Conservation (phyloP, 345 rosid species). For the Eucalyptus paniculata region DNA sequence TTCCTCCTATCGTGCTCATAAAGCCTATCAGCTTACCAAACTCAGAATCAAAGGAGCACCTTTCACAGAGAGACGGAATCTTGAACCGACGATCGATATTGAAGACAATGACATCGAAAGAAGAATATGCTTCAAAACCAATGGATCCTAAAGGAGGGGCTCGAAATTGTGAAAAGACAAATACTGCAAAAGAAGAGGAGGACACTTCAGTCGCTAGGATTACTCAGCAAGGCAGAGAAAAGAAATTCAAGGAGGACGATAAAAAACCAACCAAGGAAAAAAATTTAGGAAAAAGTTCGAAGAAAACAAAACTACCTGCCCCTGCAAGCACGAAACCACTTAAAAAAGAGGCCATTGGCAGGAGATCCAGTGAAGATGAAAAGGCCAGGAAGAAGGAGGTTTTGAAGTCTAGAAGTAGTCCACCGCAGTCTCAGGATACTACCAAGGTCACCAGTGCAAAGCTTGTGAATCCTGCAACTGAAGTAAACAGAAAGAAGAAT, state of each 20-base stretch:
- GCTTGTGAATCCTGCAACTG: conserved; percentile 19
- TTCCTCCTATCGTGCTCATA: not conserved
- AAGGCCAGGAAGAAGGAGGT: conserved; percentile 14
- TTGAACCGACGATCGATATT: conserved; percentile 1
- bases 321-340: conserved; percentile 3
- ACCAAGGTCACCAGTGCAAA: conserved; percentile 9
- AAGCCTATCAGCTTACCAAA: not conserved
- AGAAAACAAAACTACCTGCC: conserved; percentile 12
- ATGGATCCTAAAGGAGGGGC: conserved; percentile 9
- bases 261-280: conserved; percentile 17
- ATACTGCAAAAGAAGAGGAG: conserved; percentile 5
- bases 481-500: conserved; percentile 6
- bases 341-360: conserved; percentile 9
- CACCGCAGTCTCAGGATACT: conserved; percentile 18
- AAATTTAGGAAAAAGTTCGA: conserved; percentile 8
- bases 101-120: conserved; percentile 15
- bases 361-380: conserved; percentile 10
- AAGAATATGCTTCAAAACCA: conserved; percentile 13
- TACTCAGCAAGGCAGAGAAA: conserved; percentile 14
- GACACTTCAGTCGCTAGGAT: conserved; percentile 1
- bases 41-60: conserved; percentile 6
- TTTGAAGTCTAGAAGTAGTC: conserved; percentile 19
- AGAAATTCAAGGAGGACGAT: not conserved
- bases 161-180: not conserved
- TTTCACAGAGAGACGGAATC: conserved; percentile 1